Conservation (phyloP, 257 asterid species). For the Solanum chilense region DNA sequence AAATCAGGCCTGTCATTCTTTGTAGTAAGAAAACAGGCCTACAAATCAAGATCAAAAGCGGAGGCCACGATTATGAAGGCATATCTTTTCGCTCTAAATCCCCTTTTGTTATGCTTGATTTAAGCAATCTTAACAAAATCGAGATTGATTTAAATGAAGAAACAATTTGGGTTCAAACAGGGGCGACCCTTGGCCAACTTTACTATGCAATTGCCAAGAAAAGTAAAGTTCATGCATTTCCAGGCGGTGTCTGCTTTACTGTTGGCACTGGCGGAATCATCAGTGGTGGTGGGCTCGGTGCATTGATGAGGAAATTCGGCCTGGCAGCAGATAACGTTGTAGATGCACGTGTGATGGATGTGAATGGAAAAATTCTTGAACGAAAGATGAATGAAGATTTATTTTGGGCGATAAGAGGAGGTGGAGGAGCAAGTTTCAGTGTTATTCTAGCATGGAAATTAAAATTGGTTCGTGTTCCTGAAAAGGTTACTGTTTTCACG, state of each 20-base stretch:
- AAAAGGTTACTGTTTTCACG: neutral
- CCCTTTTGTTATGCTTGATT: neutral
- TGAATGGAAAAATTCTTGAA: neutral
- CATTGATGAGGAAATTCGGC: neutral
- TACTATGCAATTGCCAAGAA: neutral
- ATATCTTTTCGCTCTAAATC: neutral
- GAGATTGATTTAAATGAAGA: neutral
- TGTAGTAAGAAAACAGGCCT: neutral
- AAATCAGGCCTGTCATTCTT: neutral
- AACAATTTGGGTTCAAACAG: constrained; percentile 4
- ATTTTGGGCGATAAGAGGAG: neutral
- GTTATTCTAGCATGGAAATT: neutral
- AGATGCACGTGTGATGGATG: neutral
- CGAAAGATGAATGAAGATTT: neutral
- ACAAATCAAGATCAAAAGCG: neutral
- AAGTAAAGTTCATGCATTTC: neutral
- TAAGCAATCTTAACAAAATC: neutral
- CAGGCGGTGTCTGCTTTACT: neutral
- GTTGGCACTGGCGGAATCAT: constrained; percentile 1
- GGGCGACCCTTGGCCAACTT: constrained; percentile 2
- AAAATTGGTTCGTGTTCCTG: neutral
- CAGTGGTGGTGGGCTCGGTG: neutral
- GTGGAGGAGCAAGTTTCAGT: neutral
- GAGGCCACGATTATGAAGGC: neutral
- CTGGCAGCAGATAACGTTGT: neutral